Evolutionary conservation across 2,329 filamentous ascomycete species (phyloP), one percentile per base, ranked within the genome.

Genomic region (Incumbomyces lentus): DNA sequence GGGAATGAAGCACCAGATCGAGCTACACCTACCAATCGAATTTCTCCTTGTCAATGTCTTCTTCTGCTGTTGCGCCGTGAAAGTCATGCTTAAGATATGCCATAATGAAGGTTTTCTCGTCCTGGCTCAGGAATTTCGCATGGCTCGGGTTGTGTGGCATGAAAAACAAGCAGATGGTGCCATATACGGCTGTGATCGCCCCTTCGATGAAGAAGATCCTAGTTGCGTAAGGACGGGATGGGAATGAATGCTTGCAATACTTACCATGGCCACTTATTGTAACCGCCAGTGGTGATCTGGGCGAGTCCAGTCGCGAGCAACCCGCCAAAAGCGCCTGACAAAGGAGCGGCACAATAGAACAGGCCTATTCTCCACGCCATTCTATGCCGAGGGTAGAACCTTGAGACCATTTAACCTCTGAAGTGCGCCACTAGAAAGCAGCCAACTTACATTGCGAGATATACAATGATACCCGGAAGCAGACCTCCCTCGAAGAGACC

Each of bases 391-490:
- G 70, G 74, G 55, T 83, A 80, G 52, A 84, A 73, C 47, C 37
- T 51, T 5, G 22, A 26, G 22, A 8, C 22, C 22, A 26, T 5
- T 26, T 26, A 26, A 8, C 8, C 22, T 4, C 22, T 26, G 8
- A 26, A 26, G 22, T 26, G 22, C 8, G 22, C 22, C 13, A 14
- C 32, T 7, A 12, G 11, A n/a, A 22, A 11, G 10, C 14, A 17
- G 5, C 6, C 10, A 17, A 4, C 18, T n/a, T 22, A 46, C 6
- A 71, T 68, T 0, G 78, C 81, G 11, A 85, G 68, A 55, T 84
- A 84, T 1, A 85, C 64, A 1, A 82, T 72, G 65, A 84, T 83
- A 39, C 80, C 81, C 0, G 81, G 81, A 2, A 84, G 62, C 31
- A 84, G 61, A 0, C 80, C 81, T 33, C 78, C 80, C 61, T 84